Percentiles rank a stretch among this genome's conserved stretches.
These are phyloP conservation scores for Capsella bursapastoris DNA, from an alignment of 345 rosid genomes.

Conservation along the genomic window DNA sequence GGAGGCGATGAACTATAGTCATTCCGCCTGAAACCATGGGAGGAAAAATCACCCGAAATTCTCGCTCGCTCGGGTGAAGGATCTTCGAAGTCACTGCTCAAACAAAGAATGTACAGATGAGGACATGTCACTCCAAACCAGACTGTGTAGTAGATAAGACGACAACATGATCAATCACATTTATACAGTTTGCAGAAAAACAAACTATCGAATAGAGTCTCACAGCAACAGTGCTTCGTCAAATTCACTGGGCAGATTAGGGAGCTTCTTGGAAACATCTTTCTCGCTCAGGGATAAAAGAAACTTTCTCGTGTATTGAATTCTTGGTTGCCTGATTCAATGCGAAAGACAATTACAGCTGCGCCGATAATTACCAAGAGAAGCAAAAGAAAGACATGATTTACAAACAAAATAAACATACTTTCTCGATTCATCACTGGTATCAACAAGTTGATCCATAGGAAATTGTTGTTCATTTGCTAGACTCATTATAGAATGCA, in stretches of 20 bases:
- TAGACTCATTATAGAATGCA: conserved; percentile 63
- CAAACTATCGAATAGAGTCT: conserved; percentile 22
- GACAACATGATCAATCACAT: conserved; percentile 21
- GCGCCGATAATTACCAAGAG: background rate
- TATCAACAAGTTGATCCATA: conserved; percentile 50
- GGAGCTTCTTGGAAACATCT: conserved; percentile 79
- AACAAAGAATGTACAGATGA: conserved; percentile 18
- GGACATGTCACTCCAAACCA: conserved; percentile 30
- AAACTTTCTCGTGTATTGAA: conserved; percentile 69
- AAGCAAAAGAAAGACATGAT: background rate
- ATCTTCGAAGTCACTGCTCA: conserved; percentile 70
- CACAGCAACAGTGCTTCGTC: conserved; percentile 67
- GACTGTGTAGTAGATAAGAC: background rate
- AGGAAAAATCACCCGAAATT: conserved; percentile 57
- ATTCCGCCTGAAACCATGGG: conserved; percentile 63
- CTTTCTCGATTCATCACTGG: conserved; percentile 50
- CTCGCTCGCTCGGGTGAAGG: conserved; percentile 64
- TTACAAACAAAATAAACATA: conserved; percentile 34
- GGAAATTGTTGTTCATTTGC: conserved; percentile 52
- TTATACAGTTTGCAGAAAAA: background rate
- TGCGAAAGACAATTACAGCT: conserved; percentile 22
- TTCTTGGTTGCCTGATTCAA: conserved; percentile 62
- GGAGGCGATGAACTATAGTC: conserved; percentile 95
- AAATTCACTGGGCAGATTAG: conserved; percentile 67
- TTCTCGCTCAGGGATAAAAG: conserved; percentile 70